phyloP scores from a whole-genome alignment of 257 asterid genomes.

The Solanum okadae region DNA sequence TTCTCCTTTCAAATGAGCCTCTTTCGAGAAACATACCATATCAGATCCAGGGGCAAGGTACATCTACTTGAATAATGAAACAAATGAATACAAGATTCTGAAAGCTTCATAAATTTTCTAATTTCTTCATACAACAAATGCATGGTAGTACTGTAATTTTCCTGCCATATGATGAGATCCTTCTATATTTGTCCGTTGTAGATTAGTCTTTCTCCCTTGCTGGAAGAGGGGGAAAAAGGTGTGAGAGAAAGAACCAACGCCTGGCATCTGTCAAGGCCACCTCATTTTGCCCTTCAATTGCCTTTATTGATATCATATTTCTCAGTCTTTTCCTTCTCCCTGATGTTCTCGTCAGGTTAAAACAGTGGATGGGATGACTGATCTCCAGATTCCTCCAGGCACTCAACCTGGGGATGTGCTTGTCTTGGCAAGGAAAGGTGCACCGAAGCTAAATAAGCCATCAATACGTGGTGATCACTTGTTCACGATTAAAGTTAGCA shows the following conservation, averaged over 20 bases:
- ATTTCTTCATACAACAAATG: background rate
- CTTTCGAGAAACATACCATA: background rate
- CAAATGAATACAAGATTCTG: background rate
- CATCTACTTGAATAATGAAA: background rate
- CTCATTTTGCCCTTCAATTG: background rate
- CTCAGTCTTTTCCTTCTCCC: background rate
- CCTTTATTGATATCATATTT: background rate
- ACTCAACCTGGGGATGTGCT: slow-evolving; percentile 99
- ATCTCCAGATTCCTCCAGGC: slow-evolving; percentile 92
- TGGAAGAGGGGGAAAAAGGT: background rate
- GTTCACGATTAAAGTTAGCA: slow-evolving; percentile 76
- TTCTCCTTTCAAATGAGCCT: background rate
- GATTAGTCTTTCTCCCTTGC: background rate
- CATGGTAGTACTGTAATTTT: background rate
- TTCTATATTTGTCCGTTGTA: background rate
- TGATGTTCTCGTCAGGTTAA: slow-evolving; percentile 42
- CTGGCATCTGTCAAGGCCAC: background rate
- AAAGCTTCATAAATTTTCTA: background rate
- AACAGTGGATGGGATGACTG: slow-evolving; percentile 90
- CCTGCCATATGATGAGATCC: background rate
- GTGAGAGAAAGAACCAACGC: background rate
- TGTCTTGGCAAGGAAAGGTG: slow-evolving; percentile 95
- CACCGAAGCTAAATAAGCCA: slow-evolving; percentile 86
- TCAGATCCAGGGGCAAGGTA: background rate
- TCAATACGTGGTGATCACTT: slow-evolving; percentile 97